Evolutionary conservation across 2,329 filamentous ascomycete species (phyloP), one percentile per base, ranked within the genome.

Genomic region (Alternaria sp.): DNA sequence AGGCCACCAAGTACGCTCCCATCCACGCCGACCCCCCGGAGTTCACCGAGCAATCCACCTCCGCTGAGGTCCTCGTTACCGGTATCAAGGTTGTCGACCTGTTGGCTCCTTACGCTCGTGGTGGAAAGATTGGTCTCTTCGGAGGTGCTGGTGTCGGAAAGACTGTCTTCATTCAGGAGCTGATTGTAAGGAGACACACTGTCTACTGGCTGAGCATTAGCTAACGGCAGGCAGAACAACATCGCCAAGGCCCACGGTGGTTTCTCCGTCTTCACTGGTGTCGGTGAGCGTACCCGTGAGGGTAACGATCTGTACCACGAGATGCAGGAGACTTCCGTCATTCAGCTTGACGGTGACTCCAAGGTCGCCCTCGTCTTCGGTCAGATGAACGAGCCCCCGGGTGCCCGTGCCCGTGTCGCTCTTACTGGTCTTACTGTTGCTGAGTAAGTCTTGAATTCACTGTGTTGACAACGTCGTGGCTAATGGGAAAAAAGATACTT

Each of bases 281-380:
- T 99, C 85, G 95, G 95, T 83, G 95, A 99, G 91, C 94, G 95
- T 88, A 99, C 95, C 81, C 95, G 95, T 93, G 95, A 99, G 90
- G 95, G 95, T 89, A 99, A 99, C 90, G 95, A 99, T 90, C 85
- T 99, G 88, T 99, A 99, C 91, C 94, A 99, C 87, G 95, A 99
- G 89, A 99, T 99, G 95, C 95, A 98, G 88, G 94, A 99, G 87
- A 99, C 95, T 75, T 93, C 92, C 80, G 95, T 99, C 88, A 99
- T 99, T 85, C 90, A 99, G 85, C 93, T 99, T 73, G 95, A 99
- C 71, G 95, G 95, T 84, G 94, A 97, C 79, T 98, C 95, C 83
- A 99, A 99, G 91, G 95, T 98, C 87, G 93, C 95, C 69, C 87
- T 99, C 75, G 95, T 99, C 75, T 99, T 99, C 86, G 95, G 95